Evolutionary conservation across 2,329 filamentous ascomycete species (phyloP).

Genomic region (Fusarium begoniae): DNA sequence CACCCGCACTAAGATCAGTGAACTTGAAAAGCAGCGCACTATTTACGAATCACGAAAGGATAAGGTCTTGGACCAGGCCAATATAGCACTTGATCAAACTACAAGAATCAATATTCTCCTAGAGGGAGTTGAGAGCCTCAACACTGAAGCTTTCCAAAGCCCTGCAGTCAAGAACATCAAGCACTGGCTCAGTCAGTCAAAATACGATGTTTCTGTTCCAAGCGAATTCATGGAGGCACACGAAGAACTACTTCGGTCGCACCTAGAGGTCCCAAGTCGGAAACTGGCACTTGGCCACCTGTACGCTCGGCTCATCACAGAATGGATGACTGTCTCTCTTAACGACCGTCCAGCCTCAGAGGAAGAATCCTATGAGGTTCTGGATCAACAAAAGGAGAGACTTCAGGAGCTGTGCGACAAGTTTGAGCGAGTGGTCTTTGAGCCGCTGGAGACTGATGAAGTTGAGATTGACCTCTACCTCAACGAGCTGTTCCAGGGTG

Average conservation of each 20-base stretch:
- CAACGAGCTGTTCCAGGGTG: not conserved
- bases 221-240: not conserved
- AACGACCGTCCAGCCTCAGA: not conserved
- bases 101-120: not conserved
- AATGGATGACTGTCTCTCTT: not conserved
- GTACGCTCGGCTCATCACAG: not conserved
- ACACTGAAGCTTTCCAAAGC: not conserved
- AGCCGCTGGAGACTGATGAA: not conserved
- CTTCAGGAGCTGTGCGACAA: not conserved
- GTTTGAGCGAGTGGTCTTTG: not conserved
- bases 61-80: fast-evolving
- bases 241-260: not conserved
- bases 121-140: not conserved
- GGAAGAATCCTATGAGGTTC: not conserved
- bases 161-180: not conserved
- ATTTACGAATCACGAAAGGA: not conserved
- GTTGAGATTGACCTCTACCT: not conserved
- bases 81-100: not conserved
- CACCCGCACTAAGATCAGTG: not conserved
- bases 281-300: not conserved
- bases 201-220: not conserved
- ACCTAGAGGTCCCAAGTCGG: not conserved
- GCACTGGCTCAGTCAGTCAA: not conserved
- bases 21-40: not conserved
- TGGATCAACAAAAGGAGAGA: not conserved